Evolutionary conservation across 192 early-diverging fungal genomes (phyloP).

Genomic region (Podila epicladia): DNA sequence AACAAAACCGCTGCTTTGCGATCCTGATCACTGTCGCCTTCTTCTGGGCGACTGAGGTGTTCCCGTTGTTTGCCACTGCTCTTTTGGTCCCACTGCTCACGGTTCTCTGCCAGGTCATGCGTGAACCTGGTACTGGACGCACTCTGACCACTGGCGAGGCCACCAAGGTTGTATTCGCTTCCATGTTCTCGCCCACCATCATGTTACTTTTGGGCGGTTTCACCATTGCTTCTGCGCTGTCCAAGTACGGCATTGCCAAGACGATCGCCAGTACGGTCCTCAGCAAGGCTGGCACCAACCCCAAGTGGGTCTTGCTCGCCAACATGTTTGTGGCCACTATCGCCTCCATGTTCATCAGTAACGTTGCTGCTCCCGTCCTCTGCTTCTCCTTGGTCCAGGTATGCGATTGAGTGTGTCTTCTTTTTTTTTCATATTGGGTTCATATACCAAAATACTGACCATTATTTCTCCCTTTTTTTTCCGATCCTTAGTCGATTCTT

Average conservation of each 20-base stretch:
- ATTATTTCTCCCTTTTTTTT: background rate
- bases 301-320: constrained; percentile 71
- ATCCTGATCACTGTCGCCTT: constrained; percentile 84
- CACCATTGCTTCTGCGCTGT: constrained; percentile 76
- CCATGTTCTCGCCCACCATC: constrained; percentile 82
- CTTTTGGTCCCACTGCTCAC: constrained; percentile 74
- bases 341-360: constrained; percentile 84
- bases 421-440: no score
- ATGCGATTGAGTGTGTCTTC: background rate
- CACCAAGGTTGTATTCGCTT: constrained; percentile 70
- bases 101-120: constrained; percentile 70
- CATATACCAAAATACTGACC: no score
- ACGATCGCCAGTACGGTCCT: constrained; percentile 69
- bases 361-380: constrained; percentile 82
- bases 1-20: constrained; percentile 89
- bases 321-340: constrained; percentile 83
- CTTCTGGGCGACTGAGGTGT: constrained; percentile 87
- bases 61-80: constrained; percentile 79
- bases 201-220: constrained; percentile 84
- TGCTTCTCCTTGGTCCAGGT: constrained; percentile 77
- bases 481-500: constrained; percentile 65
- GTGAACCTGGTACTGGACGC: constrained; percentile 48
- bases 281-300: constrained; percentile 72
- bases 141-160: constrained; percentile 53
- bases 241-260: constrained; percentile 82